Base-by-base conservation (phyloP, 2,329 filamentous ascomycete species). In the Cladophialophora carrionii region DNA sequence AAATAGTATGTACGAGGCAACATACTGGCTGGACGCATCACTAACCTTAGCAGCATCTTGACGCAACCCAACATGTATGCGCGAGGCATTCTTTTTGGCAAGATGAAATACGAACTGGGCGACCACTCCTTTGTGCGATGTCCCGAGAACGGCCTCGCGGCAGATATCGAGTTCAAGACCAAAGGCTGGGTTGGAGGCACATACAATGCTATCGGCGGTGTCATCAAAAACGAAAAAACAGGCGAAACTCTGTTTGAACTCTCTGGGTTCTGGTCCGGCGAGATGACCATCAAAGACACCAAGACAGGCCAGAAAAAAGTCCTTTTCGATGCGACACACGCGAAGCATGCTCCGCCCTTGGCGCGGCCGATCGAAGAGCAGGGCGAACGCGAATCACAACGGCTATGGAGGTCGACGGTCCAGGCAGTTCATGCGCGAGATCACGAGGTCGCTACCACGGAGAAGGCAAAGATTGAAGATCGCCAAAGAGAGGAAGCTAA, bases 51-150 rank as follows among this genome's bases (percentile, higher is more conserved):
- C 71, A 96, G 91, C 78, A 91, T 96, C 74, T 80, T 98, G 59
- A 98, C 95, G 4, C 95, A 99, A 75, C 95, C 95, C 20, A 99
- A 99, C 81, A 99, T 99, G 92, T 99, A 99, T 77, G 95, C 94
- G 24, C 87, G 95, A 68, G 94, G 95, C 41, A 98, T 99, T 66
- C 83, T 99, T 8, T 97, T 99, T 74, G 95, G 95, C 55, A 98
- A 97, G 78, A 98, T 99, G 95, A 98, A 97, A 78, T 99, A 98
- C 78, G 95, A 99, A 80, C 87, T 99, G 7, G 95, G 71, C 52
- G 71, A 73, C 52, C 71, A 73, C 58, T 96, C 93, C 76, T 91
- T 92, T 72, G 91, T 99, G 22, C 86, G 89, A 70, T 98, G 95
- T 76, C 92, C 94, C 0, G 94, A 98, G 76, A 85, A 92, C 20